Conservation (phyloP, 148 eudicot species). For the Fagopyrum homotropicum region DNA sequence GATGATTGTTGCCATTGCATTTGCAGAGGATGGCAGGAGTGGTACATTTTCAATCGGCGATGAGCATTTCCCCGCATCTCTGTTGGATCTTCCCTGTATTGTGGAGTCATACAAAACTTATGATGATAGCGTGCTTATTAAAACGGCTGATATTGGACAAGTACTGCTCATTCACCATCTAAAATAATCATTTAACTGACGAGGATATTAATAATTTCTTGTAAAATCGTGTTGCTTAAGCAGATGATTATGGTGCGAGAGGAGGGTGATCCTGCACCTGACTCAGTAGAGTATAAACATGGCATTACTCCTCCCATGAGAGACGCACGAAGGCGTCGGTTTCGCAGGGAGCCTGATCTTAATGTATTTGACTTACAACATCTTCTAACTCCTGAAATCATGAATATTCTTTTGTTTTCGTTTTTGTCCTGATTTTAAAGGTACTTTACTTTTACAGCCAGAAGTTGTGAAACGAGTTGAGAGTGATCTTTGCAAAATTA, state of each 20-base stretch:
- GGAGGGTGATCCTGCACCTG: slow-evolving; percentile 68
- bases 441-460: slow-evolving; percentile 47
- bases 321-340: slow-evolving; percentile 94
- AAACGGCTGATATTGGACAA: slow-evolving; percentile 94
- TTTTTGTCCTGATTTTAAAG: neutral
- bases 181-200: neutral
- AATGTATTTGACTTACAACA: slow-evolving; percentile 39
- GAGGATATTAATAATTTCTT: neutral
- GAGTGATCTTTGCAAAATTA: slow-evolving; percentile 70
- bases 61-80: slow-evolving; percentile 74
- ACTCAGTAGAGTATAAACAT: slow-evolving; percentile 72
- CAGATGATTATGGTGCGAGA: slow-evolving; percentile 95
- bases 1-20: neutral
- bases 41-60: slow-evolving; percentile 72
- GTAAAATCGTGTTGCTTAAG: slow-evolving; percentile 14
- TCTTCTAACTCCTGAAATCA: neutral
- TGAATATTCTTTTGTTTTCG: neutral
- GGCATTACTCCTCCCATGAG: slow-evolving; percentile 96
- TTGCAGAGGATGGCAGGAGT: slow-evolving; percentile 84
- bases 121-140: slow-evolving; percentile 82
- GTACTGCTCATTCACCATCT: slow-evolving; percentile 28
- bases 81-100: slow-evolving; percentile 76
- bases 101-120: slow-evolving; percentile 91
- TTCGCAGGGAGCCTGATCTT: slow-evolving; percentile 88
- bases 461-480: slow-evolving; percentile 89